Percentiles rank a stretch among this genome's conserved stretches.
phyloP scores from a whole-genome alignment of 176 grass and related monocot genomes.

The Triticum turgidum region DNA sequence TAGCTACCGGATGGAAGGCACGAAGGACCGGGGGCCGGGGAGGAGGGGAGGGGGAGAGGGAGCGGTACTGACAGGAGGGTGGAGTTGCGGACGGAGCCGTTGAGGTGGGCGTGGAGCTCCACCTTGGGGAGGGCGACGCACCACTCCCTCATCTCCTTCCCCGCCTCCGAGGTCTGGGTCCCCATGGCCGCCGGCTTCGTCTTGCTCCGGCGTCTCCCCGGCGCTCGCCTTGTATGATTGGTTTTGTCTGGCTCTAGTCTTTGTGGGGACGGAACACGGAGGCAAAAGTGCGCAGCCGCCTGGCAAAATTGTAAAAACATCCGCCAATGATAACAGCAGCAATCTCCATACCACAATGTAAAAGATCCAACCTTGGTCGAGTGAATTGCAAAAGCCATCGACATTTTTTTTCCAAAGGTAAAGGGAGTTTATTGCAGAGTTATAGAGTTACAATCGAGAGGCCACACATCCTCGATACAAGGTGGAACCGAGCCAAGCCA shows the following conservation, averaged over 20 bases:
- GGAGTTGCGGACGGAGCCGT: conserved; percentile 89
- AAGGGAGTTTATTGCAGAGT: too few species aligned
- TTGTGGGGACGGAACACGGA: too few species aligned
- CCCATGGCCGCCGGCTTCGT: conserved; percentile 22
- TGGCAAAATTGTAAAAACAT: too few species aligned
- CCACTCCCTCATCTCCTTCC: conserved; percentile 68
- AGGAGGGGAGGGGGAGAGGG: background rate
- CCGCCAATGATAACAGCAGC: too few species aligned
- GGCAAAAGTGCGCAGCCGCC: too few species aligned
- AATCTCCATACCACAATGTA: too few species aligned
- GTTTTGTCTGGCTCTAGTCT: background rate
- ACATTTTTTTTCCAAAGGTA: too few species aligned
- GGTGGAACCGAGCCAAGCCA: too few species aligned
- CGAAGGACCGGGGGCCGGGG: background rate
- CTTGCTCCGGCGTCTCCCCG: background rate
- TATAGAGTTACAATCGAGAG: too few species aligned
- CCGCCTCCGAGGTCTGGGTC: conserved; percentile 1
- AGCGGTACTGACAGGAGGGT: conserved; percentile 75
- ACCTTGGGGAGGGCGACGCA: conserved; percentile 83
- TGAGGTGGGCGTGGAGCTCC: conserved; percentile 98
- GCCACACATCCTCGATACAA: too few species aligned
- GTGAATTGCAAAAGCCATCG: too few species aligned
- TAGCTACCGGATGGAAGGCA: background rate
- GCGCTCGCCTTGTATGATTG: background rate
- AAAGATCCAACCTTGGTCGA: too few species aligned